Evolutionary conservation across 768 basidiomycete species (phyloP).

Genomic region (Gautieria morchelliformis): DNA sequence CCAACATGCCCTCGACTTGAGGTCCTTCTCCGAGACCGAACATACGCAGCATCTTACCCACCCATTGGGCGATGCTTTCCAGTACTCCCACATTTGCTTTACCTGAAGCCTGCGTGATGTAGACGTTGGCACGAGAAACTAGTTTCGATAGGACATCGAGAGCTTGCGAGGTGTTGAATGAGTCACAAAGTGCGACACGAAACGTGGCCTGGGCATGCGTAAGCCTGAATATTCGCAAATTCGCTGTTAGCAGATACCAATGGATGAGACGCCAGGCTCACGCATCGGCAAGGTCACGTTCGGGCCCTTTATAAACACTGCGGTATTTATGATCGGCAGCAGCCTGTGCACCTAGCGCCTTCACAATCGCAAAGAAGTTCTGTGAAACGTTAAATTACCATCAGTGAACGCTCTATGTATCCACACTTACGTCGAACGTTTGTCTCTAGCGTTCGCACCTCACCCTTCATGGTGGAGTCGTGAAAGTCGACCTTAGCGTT

Average conservation of each 20-base stretch:
- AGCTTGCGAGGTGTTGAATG: slow-evolving; percentile 90
- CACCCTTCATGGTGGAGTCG: slow-evolving; percentile 77
- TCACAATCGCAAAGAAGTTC: slow-evolving; percentile 92
- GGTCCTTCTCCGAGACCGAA: slow-evolving; percentile 73
- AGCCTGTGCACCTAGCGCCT: slow-evolving; percentile 62
- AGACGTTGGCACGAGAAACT: slow-evolving; percentile 78
- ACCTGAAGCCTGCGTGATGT: slow-evolving; percentile 53
- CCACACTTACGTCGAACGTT: slow-evolving; percentile 67
- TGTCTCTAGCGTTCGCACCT: slow-evolving; percentile 77
- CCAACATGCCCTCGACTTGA: slow-evolving; percentile 43
- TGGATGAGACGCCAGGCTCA: slow-evolving; percentile 23
- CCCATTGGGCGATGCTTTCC: slow-evolving; percentile 38
- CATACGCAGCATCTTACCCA: slow-evolving; percentile 47
- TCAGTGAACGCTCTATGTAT: background rate
- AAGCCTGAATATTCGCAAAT: background rate
- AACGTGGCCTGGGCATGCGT: slow-evolving; percentile 59
- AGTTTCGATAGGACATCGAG: slow-evolving; percentile 69
- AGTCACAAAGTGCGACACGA: slow-evolving; percentile 85
- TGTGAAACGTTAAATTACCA: slow-evolving; percentile 21
- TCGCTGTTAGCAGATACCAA: slow-evolving; percentile 8
- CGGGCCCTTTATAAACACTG: slow-evolving; percentile 43
- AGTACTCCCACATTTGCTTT: slow-evolving; percentile 54
- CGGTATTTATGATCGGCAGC: slow-evolving; percentile 13
- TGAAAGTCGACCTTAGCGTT: slow-evolving; percentile 92
- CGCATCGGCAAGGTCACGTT: slow-evolving; percentile 60